Conservation (phyloP, 2,329 filamentous ascomycete genomes). For the Stemphylium vesicarium region DNA sequence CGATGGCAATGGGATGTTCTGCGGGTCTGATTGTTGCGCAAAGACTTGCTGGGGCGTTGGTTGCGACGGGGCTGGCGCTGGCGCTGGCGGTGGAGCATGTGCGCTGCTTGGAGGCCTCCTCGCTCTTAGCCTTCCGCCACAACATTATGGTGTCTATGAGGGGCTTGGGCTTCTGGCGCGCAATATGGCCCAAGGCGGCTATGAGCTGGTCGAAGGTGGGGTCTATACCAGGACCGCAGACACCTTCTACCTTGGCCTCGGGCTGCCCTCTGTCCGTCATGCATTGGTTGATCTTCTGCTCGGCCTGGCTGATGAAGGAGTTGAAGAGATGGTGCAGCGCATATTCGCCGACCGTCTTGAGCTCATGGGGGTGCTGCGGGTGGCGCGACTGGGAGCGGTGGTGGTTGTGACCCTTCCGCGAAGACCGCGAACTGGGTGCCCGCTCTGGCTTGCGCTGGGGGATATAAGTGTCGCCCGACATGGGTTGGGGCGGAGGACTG, state of each 20-base stretch:
- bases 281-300: conserved; percentile 91
- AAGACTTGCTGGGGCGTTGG: conserved; percentile 60
- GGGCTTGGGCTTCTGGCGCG: conserved; percentile 90
- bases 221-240: conserved; percentile 90
- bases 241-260: conserved; percentile 82
- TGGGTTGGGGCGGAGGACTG: conserved; percentile 8
- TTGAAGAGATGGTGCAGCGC: conserved; percentile 96
- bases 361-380: conserved; percentile 70
- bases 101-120: conserved; percentile 66
- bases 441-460: conserved; percentile 51
- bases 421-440: conserved; percentile 63
- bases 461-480: conserved; percentile 23
- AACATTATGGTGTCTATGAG: conserved; percentile 98
- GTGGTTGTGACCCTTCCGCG: conserved; percentile 77
- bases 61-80: conserved; percentile 55
- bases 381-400: conserved; percentile 74
- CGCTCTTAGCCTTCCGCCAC: conserved; percentile 95
- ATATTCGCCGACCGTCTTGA: conserved; percentile 97
- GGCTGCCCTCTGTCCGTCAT: conserved; percentile 79
- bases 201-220: conserved; percentile 93
- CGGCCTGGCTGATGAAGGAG: conserved; percentile 95
- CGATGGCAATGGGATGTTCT: conserved; percentile 55
- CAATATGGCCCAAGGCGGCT: conserved; percentile 89
- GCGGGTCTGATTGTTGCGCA: conserved; percentile 49
- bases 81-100: conserved; percentile 37